These are phyloP conservation scores for Mortierella sp. DNA, from an alignment of 371 early-diverging fungal species.

Conservation along the genomic window DNA sequence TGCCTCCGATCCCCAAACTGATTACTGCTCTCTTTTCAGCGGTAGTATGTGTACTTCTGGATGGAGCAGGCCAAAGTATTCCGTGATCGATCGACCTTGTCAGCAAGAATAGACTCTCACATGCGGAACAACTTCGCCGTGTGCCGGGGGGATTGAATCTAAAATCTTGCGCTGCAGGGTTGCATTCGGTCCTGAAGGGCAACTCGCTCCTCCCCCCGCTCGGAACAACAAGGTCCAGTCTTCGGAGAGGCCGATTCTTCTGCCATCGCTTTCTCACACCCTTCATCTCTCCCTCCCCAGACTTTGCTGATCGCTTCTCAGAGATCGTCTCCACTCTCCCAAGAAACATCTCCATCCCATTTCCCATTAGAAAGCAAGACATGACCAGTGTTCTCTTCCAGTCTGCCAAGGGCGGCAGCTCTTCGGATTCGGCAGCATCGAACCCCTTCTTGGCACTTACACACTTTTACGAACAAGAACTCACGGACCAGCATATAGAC, in stretches of 20 bases:
- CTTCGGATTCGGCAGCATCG: slow-evolving; percentile 24
- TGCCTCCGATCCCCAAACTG: too few relatives aligned
- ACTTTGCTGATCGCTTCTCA: not conserved
- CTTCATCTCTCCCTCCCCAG: not conserved
- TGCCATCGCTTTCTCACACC: not conserved
- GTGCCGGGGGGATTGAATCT: not conserved
- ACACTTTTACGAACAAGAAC: slow-evolving; percentile 51
- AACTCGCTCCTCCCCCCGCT: not conserved
- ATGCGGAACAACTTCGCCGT: slow-evolving; percentile 11
- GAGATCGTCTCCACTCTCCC: not conserved
- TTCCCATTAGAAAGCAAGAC: not conserved
- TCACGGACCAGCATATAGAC: slow-evolving; percentile 30
- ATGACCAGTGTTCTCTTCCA: slow-evolving; percentile 42
- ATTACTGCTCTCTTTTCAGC: too few relatives aligned
- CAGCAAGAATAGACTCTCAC: slow-evolving; percentile 1
- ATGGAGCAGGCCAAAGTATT: too few relatives aligned
- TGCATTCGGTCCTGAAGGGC: not conserved
- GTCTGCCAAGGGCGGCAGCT: slow-evolving; percentile 17
- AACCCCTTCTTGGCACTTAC: slow-evolving; percentile 42
- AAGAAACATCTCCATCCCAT: not conserved
- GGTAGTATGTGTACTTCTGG: too few relatives aligned
- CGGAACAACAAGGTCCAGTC: not conserved
- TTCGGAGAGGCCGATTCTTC: not conserved
- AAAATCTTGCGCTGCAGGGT: not conserved
- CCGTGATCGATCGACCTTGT: too few relatives aligned